Percentiles rank a stretch among this genome's conserved stretches.
These are phyloP conservation scores for Brettanomyces sp. DNA, from an alignment of 805 yeast species.

Conservation along the genomic window DNA sequence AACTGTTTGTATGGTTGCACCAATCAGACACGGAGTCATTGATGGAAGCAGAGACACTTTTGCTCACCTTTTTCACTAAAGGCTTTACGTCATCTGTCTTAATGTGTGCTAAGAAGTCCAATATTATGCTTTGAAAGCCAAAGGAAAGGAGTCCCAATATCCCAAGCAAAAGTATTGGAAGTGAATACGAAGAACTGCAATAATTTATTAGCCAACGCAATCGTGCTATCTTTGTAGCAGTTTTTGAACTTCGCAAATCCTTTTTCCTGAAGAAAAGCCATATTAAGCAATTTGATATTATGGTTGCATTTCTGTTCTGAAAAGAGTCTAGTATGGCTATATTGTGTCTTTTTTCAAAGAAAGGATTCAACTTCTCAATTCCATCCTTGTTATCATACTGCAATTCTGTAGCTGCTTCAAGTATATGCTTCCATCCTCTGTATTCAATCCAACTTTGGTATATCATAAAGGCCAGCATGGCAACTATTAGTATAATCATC, in stretches of 20 bases:
- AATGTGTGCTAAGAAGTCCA: conserved; percentile 17
- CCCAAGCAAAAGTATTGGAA: conserved; percentile 42
- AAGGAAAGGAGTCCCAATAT: conserved; percentile 47
- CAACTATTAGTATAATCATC: conserved; percentile 28
- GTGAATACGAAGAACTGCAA: conserved; percentile 42
- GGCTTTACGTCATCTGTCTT: conserved; percentile 6
- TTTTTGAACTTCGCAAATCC: conserved; percentile 7
- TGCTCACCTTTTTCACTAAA: conserved; percentile 2
- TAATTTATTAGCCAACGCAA: conserved; percentile 40
- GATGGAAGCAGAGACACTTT: conserved; percentile 8
- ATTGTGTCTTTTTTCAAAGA: conserved; percentile 3
- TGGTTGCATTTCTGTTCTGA: conserved; percentile 15
- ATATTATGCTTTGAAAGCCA: conserved; percentile 42
- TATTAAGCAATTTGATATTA: conserved; percentile 12
- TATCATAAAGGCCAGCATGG: conserved; percentile 30
- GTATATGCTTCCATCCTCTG: conserved; percentile 38
- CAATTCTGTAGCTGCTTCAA: not conserved
- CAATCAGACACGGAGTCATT: conserved; percentile 33
- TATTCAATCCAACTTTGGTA: conserved; percentile 38
- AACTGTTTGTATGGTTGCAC: conserved; percentile 48
- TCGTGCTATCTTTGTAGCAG: conserved; percentile 3
- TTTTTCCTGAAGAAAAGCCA: conserved; percentile 6
- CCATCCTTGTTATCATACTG: too few species aligned
- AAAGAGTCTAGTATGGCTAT: conserved; percentile 19
- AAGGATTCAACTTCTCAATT: conserved; percentile 3